phyloP scores from a whole-genome alignment of 345 rosid species.

The Eucalyptus globulus region DNA sequence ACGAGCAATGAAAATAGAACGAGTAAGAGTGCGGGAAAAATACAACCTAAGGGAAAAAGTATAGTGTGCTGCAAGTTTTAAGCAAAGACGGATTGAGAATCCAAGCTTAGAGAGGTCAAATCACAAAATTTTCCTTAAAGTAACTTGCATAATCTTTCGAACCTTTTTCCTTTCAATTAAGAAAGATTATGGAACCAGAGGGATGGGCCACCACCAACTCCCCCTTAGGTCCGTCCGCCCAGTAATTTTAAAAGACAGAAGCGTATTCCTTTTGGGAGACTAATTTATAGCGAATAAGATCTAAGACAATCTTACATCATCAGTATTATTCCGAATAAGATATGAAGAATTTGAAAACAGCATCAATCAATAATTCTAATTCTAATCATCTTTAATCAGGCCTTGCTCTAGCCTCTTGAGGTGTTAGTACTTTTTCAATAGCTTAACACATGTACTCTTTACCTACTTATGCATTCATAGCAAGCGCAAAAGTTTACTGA shows the following conservation, averaged over 20 bases:
- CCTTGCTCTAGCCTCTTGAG: neutral
- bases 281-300: neutral
- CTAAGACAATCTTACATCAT: neutral
- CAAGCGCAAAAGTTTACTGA: fast-evolving
- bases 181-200: neutral
- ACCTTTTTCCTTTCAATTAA: neutral
- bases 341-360: neutral
- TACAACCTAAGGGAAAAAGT: neutral
- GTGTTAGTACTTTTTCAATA: neutral
- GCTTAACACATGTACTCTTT: neutral
- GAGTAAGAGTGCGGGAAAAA: neutral
- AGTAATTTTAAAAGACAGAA: no score
- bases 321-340: neutral
- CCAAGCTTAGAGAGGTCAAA: neutral
- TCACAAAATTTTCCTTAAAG: neutral
- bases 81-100: neutral
- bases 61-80: neutral
- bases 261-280: neutral
- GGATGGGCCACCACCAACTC: neutral
- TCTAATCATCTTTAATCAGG: neutral
- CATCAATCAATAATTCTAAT: neutral
- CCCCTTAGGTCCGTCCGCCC: neutral
- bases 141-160: neutral
- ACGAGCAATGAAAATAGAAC: neutral
- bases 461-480: neutral